Evolutionary conservation across 306 rosid species (phyloP).

Genomic region (Sechiopsis laciniata): DNA sequence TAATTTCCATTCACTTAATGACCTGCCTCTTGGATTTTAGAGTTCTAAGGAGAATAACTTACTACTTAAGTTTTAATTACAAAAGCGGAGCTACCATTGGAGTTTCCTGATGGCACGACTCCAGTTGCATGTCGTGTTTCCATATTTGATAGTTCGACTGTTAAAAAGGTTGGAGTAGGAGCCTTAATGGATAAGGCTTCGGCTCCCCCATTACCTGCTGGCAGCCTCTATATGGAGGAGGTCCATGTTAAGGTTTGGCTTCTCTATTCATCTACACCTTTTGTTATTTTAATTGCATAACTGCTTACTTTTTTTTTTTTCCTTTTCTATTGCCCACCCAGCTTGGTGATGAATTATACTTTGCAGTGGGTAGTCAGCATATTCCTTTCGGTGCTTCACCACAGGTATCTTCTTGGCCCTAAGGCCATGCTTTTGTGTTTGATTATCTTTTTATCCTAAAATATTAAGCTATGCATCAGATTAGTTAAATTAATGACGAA

Average conservation of each 20-base stretch:
- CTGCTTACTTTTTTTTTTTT: slow-evolving; percentile 1
- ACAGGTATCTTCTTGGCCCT: slow-evolving; percentile 52
- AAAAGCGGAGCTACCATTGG: slow-evolving; percentile 79
- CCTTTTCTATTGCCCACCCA: slow-evolving; percentile 43
- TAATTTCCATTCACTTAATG: slow-evolving; percentile 19
- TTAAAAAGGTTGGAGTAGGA: slow-evolving; percentile 91
- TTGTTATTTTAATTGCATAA: neutral
- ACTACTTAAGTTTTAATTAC: slow-evolving; percentile 26
- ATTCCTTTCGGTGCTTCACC: slow-evolving; percentile 97
- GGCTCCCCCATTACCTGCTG: slow-evolving; percentile 71
- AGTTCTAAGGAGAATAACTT: slow-evolving; percentile 24
- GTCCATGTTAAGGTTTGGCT: slow-evolving; percentile 82
- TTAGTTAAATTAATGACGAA: neutral
- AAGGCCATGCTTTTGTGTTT: slow-evolving; percentile 5
- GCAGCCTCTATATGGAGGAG: slow-evolving; percentile 98
- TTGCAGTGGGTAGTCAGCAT: slow-evolving; percentile 73
- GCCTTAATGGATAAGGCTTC: slow-evolving; percentile 88
- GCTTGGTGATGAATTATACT: slow-evolving; percentile 83
- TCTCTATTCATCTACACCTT: slow-evolving; percentile 26
- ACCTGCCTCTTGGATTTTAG: slow-evolving; percentile 13
- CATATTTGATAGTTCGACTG: slow-evolving; percentile 75
- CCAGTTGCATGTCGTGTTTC: slow-evolving; percentile 97
- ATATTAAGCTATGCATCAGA: neutral
- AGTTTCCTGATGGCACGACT: slow-evolving; percentile 98
- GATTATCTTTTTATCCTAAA: neutral